Conservation (phyloP, 805 yeast species). For the Pichia membranifaciens region DNA sequence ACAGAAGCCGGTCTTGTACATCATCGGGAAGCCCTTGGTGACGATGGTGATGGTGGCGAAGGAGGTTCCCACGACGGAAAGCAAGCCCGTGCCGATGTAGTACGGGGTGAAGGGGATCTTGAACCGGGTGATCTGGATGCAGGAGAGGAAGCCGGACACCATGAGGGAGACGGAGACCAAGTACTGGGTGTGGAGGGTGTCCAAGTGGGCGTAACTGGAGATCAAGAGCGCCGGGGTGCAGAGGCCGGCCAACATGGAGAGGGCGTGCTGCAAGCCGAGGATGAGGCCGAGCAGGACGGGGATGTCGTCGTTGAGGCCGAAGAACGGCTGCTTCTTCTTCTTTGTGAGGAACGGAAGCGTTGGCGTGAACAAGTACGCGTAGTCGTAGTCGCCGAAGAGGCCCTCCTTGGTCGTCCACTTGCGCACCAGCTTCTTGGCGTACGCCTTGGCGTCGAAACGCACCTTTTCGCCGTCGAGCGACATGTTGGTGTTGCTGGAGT, state of each 20-base stretch:
- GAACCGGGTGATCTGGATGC: slow-evolving; percentile 75
- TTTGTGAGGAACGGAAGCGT: slow-evolving; percentile 58
- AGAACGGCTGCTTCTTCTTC: slow-evolving; percentile 65
- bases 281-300: slow-evolving; percentile 73
- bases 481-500: too few species aligned
- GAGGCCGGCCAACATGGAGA: slow-evolving; percentile 90
- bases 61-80: slow-evolving; percentile 88
- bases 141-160: slow-evolving; percentile 62
- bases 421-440: slow-evolving; percentile 6
- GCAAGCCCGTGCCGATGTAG: slow-evolving; percentile 80
- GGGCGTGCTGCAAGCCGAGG: slow-evolving; percentile 80
- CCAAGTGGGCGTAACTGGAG: slow-evolving; percentile 55
- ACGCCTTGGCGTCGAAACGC: neutral
- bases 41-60: slow-evolving; percentile 85
- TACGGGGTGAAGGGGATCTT: slow-evolving; percentile 68
- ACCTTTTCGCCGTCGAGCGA: neutral
- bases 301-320: slow-evolving; percentile 72
- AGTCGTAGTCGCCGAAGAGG: slow-evolving; percentile 81
- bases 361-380: slow-evolving; percentile 74
- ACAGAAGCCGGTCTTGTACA: slow-evolving; percentile 71
- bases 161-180: slow-evolving; percentile 70
- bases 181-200: slow-evolving; percentile 45
- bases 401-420: slow-evolving; percentile 68
- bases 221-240: slow-evolving; percentile 79
- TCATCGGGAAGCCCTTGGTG: slow-evolving; percentile 65